Percentiles rank a stretch among this genome's conserved stretches.
phyloP scores from a whole-genome alignment of 2,329 filamentous ascomycete species.

The Paraphoma chrysanthemicola region DNA sequence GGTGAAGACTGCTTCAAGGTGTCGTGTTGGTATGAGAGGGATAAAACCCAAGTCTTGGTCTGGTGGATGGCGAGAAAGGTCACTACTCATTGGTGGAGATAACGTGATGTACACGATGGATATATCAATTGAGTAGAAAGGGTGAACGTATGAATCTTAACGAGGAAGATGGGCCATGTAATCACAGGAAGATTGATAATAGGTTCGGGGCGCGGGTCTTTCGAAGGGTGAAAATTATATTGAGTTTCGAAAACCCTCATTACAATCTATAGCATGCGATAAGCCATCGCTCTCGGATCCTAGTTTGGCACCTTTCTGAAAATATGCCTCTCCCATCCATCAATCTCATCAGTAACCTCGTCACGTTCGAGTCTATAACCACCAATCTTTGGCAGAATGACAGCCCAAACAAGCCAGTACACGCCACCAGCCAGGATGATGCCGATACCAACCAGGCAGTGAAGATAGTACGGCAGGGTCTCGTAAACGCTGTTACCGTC shows the following conservation, averaged over 20 bases:
- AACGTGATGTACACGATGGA: no score
- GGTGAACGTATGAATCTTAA: no score
- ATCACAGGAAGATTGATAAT: no score
- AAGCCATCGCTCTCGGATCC: background rate
- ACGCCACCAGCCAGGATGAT: slow-evolving; percentile 59
- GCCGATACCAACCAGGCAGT: slow-evolving; percentile 60
- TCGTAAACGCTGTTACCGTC: slow-evolving; percentile 59
- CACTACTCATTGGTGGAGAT: no score
- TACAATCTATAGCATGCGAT: background rate
- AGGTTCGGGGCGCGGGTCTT: no score
- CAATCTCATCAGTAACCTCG: slow-evolving; percentile 38
- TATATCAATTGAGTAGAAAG: no score
- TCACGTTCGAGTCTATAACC: slow-evolving; percentile 47
- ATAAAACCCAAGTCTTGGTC: no score
- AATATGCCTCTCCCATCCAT: slow-evolving; percentile 50
- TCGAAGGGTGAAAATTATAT: background rate
- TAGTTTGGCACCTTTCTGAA: slow-evolving; percentile 39
- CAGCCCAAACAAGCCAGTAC: slow-evolving; percentile 61
- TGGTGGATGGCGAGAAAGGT: no score
- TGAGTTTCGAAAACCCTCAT: background rate
- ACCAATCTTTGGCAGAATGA: slow-evolving; percentile 55
- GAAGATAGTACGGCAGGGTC: slow-evolving; percentile 60
- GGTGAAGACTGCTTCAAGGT: no score
- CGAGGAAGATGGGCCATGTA: no score
- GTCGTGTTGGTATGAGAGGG: no score